Percentiles rank a stretch among this genome's conserved stretches.
phyloP scores from a whole-genome alignment of 73 alveolate species.

The Tetrahymena elliotti region DNA sequence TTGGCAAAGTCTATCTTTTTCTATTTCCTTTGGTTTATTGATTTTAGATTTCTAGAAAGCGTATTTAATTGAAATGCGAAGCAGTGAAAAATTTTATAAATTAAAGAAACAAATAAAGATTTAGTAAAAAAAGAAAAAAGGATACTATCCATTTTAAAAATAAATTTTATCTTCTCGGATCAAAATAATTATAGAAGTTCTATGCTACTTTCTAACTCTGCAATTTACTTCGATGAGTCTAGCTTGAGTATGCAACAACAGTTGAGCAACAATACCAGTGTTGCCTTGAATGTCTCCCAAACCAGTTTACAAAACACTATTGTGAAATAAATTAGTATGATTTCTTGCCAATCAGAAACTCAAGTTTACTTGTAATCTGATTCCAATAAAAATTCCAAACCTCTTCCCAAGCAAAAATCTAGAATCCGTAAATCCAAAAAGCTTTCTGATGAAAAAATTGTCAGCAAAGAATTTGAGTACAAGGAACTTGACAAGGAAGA shows the following conservation, averaged over 20 bases:
- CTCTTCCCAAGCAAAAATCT: background rate
- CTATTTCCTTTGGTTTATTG: background rate
- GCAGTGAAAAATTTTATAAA: background rate
- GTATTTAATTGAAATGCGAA: background rate
- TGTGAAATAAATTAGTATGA: background rate
- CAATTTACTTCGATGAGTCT: background rate
- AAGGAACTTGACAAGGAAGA: background rate
- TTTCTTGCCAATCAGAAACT: background rate
- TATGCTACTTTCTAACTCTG: background rate
- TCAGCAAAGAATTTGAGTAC: background rate
- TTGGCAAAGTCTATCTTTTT: too few relatives aligned
- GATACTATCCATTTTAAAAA: background rate
- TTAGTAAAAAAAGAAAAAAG: background rate
- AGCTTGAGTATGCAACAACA: background rate
- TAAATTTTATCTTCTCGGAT: background rate
- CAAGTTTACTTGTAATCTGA: background rate
- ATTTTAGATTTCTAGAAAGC: too few relatives aligned
- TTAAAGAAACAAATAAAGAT: background rate
- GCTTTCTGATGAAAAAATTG: background rate
- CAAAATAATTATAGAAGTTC: background rate
- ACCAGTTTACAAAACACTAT: background rate
- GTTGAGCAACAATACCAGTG: background rate
- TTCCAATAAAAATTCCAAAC: background rate
- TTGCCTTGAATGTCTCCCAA: background rate
- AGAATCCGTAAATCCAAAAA: background rate